Base-by-base conservation (phyloP, 2,329 filamentous ascomycete species). In the Xylaria arbuscula region DNA sequence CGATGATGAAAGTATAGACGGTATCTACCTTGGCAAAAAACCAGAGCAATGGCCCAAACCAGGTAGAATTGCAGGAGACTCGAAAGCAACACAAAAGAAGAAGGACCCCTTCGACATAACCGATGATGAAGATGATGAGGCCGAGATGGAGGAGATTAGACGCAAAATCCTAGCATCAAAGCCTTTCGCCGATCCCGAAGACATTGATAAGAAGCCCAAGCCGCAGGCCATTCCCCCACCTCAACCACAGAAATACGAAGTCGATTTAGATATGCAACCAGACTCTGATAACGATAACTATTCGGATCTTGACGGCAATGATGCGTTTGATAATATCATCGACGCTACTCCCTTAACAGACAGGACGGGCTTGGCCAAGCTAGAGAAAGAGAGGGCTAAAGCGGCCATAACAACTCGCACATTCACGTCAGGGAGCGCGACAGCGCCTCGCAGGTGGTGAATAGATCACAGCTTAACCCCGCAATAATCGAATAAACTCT, bases 311-410 rank as follows among this genome's bases (percentile, higher is more conserved):
- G 89, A 85, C 1, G 87, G 89, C 17, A 91, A 96, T 62, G 92
- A 92, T 55, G 91, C 93, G 58, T 97, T 98, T 77, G 95, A 98
- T 77, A 91, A 91, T 72, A 97, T 99, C 79, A 97, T 98, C 76
- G 89, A 94, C 74, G 95, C 96, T 0, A 95, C 93, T 2, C 93
- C 93, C 0, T 89, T 97, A 19, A 98, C 94, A 0, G 95, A 98
- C 78, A 88, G 91, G 63, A 92, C 92, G 13, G 95, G 95, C 0
- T 75, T 89, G 64, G 79, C 81, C 2, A 87, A 82, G 78, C 78
- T 89, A 50, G 86, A 89, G 68, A 88, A 85, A 79, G 86, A 89
- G 73, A 81, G 86, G 47, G 80, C 83, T 6, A 81, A 80, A 64
- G 83, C 83, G 1, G 82, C 82, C 6, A 79, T 83, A 34, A 85